Evolutionary conservation across 2,329 filamentous ascomycete species (phyloP), one percentile per base, ranked within the genome.

Genomic region (Pezicula neosporulosa): DNA sequence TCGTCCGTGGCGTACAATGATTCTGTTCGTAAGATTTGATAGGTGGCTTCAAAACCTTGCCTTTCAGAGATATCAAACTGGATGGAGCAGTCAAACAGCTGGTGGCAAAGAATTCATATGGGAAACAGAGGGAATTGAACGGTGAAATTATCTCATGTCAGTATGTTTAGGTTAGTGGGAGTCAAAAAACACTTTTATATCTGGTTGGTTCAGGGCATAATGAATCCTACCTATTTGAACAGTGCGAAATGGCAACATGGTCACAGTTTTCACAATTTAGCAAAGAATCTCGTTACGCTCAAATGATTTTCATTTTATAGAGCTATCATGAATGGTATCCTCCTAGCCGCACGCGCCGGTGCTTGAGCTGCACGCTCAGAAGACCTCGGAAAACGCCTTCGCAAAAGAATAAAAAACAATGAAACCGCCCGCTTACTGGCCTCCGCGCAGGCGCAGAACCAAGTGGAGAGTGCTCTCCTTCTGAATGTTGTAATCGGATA

Each of bases 401-500:
- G 54, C 54, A 58, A 56, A 50, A 41, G 46, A 44, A 35, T 44
- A 33, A 39, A 47, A 51, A 44, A 30, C 41, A 44, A 21, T 46
- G 51, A 24, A 30, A 44, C 7, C 3, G 48, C 46, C 51, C 52
- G 55, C 54, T 64, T 75, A 77, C 66, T 76, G 73, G 44, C 85
- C 85, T 71, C 85, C 85, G 75, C 85, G 84, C 43, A 88, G 79
- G 70, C 85, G 83, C 47, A 88, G 79, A 47, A 88, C 85, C 61
- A 88, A 69, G 69, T 88, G 85, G 12, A 89, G 77, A 3, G 85
- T 88, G 21, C 81, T 85, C 68, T 88, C 85, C 71, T 88, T 88
- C 72, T 93, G 89, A 57, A 93, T 93, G 75, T 92, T 92, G 80
- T 92, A 91, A 67, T 91, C 88, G 28, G 81, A 86, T 28, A 92